Percentiles rank a stretch among this genome's conserved stretches.
phyloP scores from a whole-genome alignment of 305 asterid genomes.

The Striga hermonthica region DNA sequence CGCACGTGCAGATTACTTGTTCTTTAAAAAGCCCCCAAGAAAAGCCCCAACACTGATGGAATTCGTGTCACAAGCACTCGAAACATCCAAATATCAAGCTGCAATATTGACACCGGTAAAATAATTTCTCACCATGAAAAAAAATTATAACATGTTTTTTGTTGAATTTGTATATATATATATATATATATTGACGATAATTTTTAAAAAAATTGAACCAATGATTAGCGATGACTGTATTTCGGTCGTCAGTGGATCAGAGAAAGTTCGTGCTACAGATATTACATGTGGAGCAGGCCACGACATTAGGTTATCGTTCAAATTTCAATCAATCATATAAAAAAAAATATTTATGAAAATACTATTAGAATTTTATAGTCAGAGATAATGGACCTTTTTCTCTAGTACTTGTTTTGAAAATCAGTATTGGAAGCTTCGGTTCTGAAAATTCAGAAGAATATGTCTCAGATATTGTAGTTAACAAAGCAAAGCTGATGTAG shows the following conservation, averaged over 20 bases:
- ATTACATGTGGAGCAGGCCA: constrained; percentile 85
- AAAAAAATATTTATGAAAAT: too few species aligned
- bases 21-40: constrained; percentile 52
- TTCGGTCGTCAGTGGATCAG: constrained; percentile 62
- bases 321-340: too few species aligned
- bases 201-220: too few species aligned
- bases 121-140: too few species aligned
- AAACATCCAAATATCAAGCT: constrained; percentile 47
- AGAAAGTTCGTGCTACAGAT: constrained; percentile 41
- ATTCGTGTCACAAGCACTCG: constrained; percentile 57
- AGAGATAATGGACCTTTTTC: too few species aligned
- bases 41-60: constrained; percentile 88
- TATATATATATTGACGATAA: too few species aligned
- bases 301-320: constrained; percentile 43
- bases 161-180: too few species aligned
- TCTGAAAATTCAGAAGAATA: constrained; percentile 39
- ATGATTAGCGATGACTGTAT: constrained; percentile 93
- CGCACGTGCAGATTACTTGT: too few species aligned
- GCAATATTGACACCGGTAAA: constrained; percentile 55
- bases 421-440: constrained; percentile 85
- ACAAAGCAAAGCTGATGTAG: constrained; percentile 47
- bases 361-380: too few species aligned
- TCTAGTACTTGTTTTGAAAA: too few species aligned
- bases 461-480: constrained; percentile 45
- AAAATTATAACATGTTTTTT: too few species aligned